Percentiles rank a stretch among this genome's conserved stretches.
Evolutionary conservation across 108 stramenopile species (phyloP).

Genomic region (Bacterosira constricta): DNA sequence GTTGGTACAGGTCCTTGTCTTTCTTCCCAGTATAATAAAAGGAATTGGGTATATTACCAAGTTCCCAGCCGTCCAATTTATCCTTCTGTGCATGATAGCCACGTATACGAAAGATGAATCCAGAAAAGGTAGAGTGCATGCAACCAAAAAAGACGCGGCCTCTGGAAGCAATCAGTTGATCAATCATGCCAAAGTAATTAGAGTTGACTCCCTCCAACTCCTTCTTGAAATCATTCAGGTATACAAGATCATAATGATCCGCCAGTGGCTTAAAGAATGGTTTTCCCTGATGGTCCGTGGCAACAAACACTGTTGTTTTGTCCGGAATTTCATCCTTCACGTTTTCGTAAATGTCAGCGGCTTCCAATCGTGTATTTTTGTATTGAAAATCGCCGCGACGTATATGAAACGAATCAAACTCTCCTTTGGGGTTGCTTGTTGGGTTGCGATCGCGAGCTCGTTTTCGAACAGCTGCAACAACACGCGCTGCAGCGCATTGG

Average conservation of each 20-base stretch:
- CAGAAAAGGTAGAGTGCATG: constrained; percentile 81
- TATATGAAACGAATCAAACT: constrained; percentile 80
- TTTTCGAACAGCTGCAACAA: constrained; percentile 76
- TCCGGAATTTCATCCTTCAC: constrained; percentile 55
- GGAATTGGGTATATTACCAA: constrained; percentile 52
- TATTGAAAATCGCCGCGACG: constrained; percentile 84
- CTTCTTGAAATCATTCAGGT: constrained; percentile 52
- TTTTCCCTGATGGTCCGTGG: constrained; percentile 75
- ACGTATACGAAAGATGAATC: constrained; percentile 83
- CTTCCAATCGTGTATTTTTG: constrained; percentile 64
- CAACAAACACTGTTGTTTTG: constrained; percentile 74
- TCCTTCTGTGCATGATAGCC: constrained; percentile 78
- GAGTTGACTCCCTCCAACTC: constrained; percentile 51
- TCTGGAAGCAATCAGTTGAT: constrained; percentile 79
- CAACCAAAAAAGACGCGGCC: constrained; percentile 80
- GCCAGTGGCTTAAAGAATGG: constrained; percentile 54
- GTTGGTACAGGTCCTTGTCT: constrained; percentile 49
- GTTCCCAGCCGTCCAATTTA: constrained; percentile 57
- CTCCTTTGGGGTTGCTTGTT: constrained; percentile 33
- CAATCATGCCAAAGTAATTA: constrained; percentile 67
- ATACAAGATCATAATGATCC: constrained; percentile 47
- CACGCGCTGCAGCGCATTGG: constrained; percentile 87
- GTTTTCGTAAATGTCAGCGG: constrained; percentile 57
- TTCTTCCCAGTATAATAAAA: constrained; percentile 66
- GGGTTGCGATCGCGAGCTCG: constrained; percentile 36